Base-by-base conservation (phyloP, 306 rosid species). In the Arachis hypogaea region DNA sequence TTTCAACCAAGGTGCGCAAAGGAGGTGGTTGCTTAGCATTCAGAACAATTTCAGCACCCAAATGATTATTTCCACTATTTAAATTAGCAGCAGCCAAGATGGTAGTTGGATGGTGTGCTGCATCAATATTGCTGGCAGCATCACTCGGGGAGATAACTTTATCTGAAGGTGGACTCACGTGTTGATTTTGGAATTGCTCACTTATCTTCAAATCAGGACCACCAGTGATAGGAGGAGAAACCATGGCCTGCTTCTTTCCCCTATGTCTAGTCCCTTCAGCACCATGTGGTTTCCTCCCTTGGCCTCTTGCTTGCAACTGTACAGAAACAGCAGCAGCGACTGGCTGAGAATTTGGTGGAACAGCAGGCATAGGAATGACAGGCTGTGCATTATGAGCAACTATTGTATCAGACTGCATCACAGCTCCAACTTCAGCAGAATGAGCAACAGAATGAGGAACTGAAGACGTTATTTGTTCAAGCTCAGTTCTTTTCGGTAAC, bases 241-340 rank as follows among this genome's bases (percentile, higher is more conserved):
- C 60, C 22, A 75, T 42, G 63, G 14, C 87, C 82, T 80, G 89
- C 82, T 86, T 90, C 88, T 78, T 93, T 77, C 98, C 98, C 85
- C 96, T 85, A 44, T 93, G 93, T 6, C 86, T 84, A 58, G 89
- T 83, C 61, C 78, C 79, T 80, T 89, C 84, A 49, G 83, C 86
- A 71, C 89, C 81, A 33, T 33, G 38, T 33, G 38, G 38, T 84
- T 87, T 90, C 82, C 83, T 80, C 77, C 92, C 96, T 40, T 58
- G 90, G 38, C 97, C 97, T 76, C 84, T 87, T 71, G 70, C 87
- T 77, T 82, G 89, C 42, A 68, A 14, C 36, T 88, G 81, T 65
- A 64, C 83, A 79, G 90, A 66, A 33, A 77, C 82, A 79, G 79
- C 28, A 76, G 73, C 66, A 77, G 76, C 67, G 57, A 74, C 59